Conservation (phyloP, 768 basidiomycete genomes). For the Rhodosporidiobolus sp. region DNA sequence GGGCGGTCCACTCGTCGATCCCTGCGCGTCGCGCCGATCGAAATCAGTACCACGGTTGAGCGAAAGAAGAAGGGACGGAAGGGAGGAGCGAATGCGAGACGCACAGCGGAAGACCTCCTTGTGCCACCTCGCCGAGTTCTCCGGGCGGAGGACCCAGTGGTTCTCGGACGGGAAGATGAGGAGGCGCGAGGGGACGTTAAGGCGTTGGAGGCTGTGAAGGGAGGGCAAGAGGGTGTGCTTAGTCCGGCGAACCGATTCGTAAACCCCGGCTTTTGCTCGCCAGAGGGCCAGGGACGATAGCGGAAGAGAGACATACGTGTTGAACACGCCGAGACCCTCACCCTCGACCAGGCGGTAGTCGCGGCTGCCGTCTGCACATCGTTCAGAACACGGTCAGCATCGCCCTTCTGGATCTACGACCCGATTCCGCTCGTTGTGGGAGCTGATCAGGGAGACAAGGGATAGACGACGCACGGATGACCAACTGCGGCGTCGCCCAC, state of each 20-base stretch:
- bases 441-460: too few species aligned
- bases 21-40: too few species aligned
- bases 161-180: slow-evolving; percentile 88
- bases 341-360: slow-evolving; percentile 41
- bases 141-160: slow-evolving; percentile 68
- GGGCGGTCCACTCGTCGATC: slow-evolving; percentile 58
- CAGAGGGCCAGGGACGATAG: neutral
- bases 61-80: neutral
- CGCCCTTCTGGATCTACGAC: too few species aligned
- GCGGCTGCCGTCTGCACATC: slow-evolving; percentile 33
- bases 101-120: slow-evolving; percentile 80
- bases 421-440: neutral
- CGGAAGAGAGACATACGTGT: slow-evolving; percentile 20
- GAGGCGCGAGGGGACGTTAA: slow-evolving; percentile 40
- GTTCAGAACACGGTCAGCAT: neutral
- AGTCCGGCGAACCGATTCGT: too few species aligned
- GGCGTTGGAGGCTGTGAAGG: slow-evolving; percentile 34
- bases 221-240: too few species aligned
- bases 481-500: slow-evolving; percentile 44
- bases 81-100: neutral
- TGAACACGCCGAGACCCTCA: slow-evolving; percentile 41
- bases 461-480: slow-evolving; percentile 34
- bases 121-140: slow-evolving; percentile 65
- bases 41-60: too few species aligned
- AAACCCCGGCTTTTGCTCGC: too few species aligned